These are phyloP conservation scores for Ceratobasidium sp. DNA, from an alignment of 1,284 basidiomycete species.

Conservation along the genomic window DNA sequence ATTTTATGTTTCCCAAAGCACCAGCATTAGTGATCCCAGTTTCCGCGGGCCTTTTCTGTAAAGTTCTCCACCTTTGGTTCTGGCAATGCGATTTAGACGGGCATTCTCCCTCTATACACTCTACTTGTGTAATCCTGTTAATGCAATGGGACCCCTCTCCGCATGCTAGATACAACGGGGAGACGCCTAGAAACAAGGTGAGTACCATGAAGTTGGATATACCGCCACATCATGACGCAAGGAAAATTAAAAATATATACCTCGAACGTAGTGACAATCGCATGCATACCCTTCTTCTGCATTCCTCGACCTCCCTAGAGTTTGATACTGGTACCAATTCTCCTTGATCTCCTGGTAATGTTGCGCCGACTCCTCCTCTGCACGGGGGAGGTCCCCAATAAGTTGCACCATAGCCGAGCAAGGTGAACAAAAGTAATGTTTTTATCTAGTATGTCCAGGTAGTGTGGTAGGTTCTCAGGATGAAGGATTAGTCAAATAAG, in stretches of 20 bases:
- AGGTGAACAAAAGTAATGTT: no score
- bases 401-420: slow-evolving; percentile 50
- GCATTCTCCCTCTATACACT: slow-evolving; percentile 89
- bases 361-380: slow-evolving; percentile 71
- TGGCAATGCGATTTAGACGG: slow-evolving; percentile 80
- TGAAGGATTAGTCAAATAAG: slow-evolving; percentile 1
- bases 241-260: slow-evolving; percentile 59
- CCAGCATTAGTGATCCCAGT: slow-evolving; percentile 27
- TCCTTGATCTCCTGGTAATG: slow-evolving; percentile 76
- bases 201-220: slow-evolving; percentile 21
- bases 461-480: not conserved
- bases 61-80: slow-evolving; percentile 81
- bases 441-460: not conserved
- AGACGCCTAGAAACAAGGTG: slow-evolving; percentile 52
- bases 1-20: slow-evolving; percentile 18
- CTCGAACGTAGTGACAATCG: slow-evolving; percentile 82
- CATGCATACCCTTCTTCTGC: slow-evolving; percentile 91
- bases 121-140: slow-evolving; percentile 95
- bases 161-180: slow-evolving; percentile 69
- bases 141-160: slow-evolving; percentile 93
- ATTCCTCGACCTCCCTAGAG: slow-evolving; percentile 84
- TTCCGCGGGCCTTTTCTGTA: slow-evolving; percentile 25
- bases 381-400: slow-evolving; percentile 76
- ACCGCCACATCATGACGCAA: slow-evolving; percentile 14
- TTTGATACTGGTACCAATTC: slow-evolving; percentile 88